These are phyloP conservation scores for Populus pruinosa DNA, from an alignment of 345 rosid genomes.

Conservation along the genomic window DNA sequence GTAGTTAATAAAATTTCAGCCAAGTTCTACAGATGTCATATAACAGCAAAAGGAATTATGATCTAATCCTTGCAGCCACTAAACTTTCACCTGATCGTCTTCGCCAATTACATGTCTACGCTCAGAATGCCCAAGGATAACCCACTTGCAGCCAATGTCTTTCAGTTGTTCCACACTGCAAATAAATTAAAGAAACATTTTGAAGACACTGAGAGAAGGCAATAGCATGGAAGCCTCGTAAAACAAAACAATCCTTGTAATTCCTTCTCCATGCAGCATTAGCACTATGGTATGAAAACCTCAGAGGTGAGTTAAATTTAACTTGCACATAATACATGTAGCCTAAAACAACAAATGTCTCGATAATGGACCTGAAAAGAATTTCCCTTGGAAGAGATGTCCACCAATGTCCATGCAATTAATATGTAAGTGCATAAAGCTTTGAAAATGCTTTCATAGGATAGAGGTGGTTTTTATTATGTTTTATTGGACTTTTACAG, in stretches of 20 bases:
- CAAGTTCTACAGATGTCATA: neutral
- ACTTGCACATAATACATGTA: neutral
- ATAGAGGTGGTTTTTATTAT: neutral
- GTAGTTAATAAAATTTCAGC: constrained; percentile 23
- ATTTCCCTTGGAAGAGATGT: neutral
- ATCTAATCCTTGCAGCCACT: neutral
- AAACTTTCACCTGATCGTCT: constrained; percentile 64
- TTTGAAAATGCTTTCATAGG: neutral
- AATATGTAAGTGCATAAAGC: neutral
- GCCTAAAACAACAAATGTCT: neutral
- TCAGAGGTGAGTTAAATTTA: neutral
- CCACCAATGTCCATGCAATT: neutral
- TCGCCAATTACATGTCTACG: constrained; percentile 93
- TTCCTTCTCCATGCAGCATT: neutral
- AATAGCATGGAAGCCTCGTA: neutral
- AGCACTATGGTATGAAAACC: neutral
- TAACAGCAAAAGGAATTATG: neutral
- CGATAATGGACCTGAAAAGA: neutral
- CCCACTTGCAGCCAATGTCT: constrained; percentile 96
- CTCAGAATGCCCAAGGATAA: constrained; percentile 94
- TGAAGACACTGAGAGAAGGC: neutral
- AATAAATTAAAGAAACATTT: neutral
- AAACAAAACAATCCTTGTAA: neutral
- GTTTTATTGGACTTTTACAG: neutral
- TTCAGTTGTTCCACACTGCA: constrained; percentile 86